phyloP scores from a whole-genome alignment of 495 filamentous ascomycete genomes.

The Podospora anserina region DNA sequence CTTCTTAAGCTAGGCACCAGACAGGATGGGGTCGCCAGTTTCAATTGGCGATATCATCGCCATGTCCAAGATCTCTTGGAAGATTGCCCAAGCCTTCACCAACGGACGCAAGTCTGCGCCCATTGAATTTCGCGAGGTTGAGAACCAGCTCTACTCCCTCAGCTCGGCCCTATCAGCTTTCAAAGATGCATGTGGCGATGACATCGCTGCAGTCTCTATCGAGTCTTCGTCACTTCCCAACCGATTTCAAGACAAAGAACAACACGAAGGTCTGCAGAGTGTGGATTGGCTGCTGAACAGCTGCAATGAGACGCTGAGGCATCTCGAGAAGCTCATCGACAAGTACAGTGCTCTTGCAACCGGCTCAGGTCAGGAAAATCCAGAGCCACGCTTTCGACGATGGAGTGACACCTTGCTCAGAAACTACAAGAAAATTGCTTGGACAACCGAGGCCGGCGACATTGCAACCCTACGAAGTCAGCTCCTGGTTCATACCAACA shows the following conservation, averaged over 20 bases:
- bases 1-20: neutral
- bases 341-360: slow-evolving; percentile 9
- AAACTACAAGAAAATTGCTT: slow-evolving; percentile 23
- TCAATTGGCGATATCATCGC: slow-evolving; percentile 20
- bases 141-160: slow-evolving; percentile 23
- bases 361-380: neutral
- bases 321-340: slow-evolving; percentile 20
- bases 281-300: slow-evolving; percentile 4
- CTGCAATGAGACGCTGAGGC: slow-evolving; percentile 19
- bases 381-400: slow-evolving; percentile 13
- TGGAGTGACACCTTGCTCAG: slow-evolving; percentile 16
- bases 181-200: slow-evolving; percentile 6
- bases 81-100: slow-evolving; percentile 18
- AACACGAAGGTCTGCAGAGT: neutral
- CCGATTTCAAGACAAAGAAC: slow-evolving; percentile 6
- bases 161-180: slow-evolving; percentile 17
- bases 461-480: slow-evolving; percentile 20
- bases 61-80: slow-evolving; percentile 22
- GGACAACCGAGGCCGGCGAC: slow-evolving; percentile 22
- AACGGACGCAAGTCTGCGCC: slow-evolving; percentile 20
- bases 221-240: neutral
- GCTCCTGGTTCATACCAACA: slow-evolving; percentile 22
- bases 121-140: slow-evolving; percentile 22
- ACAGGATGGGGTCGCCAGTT: slow-evolving; percentile 20
- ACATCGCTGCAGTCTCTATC: neutral